Conservation (phyloP, 129 eudicot species). For the Pseudognaphalium luteoalbum region DNA sequence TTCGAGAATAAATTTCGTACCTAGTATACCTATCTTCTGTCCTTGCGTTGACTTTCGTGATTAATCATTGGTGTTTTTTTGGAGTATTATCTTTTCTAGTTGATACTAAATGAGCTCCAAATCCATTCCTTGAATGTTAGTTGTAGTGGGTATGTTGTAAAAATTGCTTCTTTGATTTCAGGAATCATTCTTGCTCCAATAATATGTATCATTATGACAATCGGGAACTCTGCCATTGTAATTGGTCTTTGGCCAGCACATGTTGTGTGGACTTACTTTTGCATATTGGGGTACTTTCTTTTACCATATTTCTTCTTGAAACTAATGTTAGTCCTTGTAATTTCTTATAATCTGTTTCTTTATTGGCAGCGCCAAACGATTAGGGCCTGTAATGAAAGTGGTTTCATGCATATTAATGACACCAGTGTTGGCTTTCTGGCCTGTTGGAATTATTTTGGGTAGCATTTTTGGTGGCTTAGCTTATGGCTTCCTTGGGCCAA, state of each 20-base stretch:
- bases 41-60: slow-evolving; percentile 42
- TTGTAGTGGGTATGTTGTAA: slow-evolving; percentile 3
- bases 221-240: slow-evolving; percentile 67
- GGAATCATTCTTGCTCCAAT: slow-evolving; percentile 57
- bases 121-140: slow-evolving; percentile 13
- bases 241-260: slow-evolving; percentile 86
- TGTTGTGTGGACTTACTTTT: slow-evolving; percentile 57
- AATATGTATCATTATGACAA: slow-evolving; percentile 58
- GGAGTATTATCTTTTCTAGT: neutral
- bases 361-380: slow-evolving; percentile 69
- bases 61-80: neutral
- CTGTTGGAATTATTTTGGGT: slow-evolving; percentile 44
- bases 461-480: slow-evolving; percentile 79
- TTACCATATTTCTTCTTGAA: neutral
- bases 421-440: slow-evolving; percentile 58
- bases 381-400: slow-evolving; percentile 82
- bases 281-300: slow-evolving; percentile 54
- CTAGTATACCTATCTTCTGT: slow-evolving; percentile 24
- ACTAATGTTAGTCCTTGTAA: neutral
- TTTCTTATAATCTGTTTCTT: neutral
- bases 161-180: slow-evolving; percentile 25
- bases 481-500: slow-evolving; percentile 84
- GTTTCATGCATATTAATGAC: slow-evolving; percentile 50
- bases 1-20: slow-evolving; percentile 29
- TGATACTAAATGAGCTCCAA: neutral